Percentiles rank a stretch among this genome's conserved stretches.
These are phyloP conservation scores for Hysterangium stoloniferum DNA, from an alignment of 768 basidiomycete genomes.

Conservation along the genomic window DNA sequence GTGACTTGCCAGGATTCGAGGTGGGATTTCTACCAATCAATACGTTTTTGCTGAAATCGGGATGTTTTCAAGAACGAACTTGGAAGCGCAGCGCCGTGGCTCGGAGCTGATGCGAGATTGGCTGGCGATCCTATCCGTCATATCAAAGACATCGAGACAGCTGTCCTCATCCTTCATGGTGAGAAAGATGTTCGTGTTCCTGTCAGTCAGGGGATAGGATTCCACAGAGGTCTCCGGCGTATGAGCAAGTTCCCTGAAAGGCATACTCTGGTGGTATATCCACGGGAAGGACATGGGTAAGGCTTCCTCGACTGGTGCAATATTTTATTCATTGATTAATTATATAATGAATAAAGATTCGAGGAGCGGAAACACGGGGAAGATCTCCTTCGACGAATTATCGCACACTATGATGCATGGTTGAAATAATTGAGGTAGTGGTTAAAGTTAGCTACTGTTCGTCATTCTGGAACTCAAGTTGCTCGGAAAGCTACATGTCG, in stretches of 20 bases:
- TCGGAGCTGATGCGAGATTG: background rate
- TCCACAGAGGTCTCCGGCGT: slow-evolving; percentile 12
- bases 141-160: slow-evolving; percentile 13
- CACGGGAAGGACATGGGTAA: slow-evolving; percentile 13
- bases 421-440: slow-evolving; percentile 5
- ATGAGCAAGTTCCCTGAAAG: slow-evolving; percentile 11
- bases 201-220: slow-evolving; percentile 10
- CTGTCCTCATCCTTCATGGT: slow-evolving; percentile 14
- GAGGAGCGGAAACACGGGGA: slow-evolving; percentile 10
- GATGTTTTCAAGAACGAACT: background rate
- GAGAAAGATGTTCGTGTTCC: slow-evolving; percentile 13
- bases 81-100: slow-evolving; percentile 11
- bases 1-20: slow-evolving; percentile 11
- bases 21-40: background rate
- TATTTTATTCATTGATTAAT: background rate
- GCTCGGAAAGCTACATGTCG: no score
- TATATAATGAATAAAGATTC: slow-evolving; percentile 1
- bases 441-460: no score
- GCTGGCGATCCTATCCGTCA: slow-evolving; percentile 9
- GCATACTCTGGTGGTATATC: slow-evolving; percentile 12
- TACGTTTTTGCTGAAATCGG: background rate
- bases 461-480: no score
- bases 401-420: slow-evolving; percentile 10
- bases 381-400: slow-evolving; percentile 9
- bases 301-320: background rate